These are phyloP conservation scores for Fragaria vesca DNA, from an alignment of 306 rosid species.

Conservation along the genomic window DNA sequence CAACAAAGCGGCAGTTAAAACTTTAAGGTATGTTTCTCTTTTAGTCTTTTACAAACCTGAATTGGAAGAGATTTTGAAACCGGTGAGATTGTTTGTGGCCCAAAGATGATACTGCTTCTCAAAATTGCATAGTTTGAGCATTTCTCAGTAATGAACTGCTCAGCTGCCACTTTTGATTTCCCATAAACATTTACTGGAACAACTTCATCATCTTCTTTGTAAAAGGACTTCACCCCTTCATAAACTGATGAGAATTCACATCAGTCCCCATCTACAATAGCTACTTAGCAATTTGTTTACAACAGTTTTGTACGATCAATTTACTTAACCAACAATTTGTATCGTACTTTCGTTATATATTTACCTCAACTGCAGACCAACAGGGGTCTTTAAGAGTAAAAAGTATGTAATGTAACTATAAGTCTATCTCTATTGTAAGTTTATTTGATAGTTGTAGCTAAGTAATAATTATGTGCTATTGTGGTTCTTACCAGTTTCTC, in stretches of 20 bases:
- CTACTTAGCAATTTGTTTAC: background rate
- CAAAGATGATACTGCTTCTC: slow-evolving; percentile 95
- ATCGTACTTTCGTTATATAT: background rate
- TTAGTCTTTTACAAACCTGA: slow-evolving; percentile 50
- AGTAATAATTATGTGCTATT: slow-evolving; percentile 4
- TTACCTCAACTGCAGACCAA: background rate
- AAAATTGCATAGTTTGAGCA: slow-evolving; percentile 67
- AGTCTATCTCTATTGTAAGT: background rate
- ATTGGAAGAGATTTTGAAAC: slow-evolving; percentile 91
- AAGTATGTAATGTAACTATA: background rate
- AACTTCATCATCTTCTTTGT: slow-evolving; percentile 73
- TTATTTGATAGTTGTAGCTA: background rate
- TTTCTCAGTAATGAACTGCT: slow-evolving; percentile 61
- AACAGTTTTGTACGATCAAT: background rate
- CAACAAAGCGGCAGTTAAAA: slow-evolving; percentile 3
- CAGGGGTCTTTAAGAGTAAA: background rate
- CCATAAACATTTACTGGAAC: slow-evolving; percentile 82
- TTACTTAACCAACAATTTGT: background rate
- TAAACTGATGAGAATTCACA: slow-evolving; percentile 55
- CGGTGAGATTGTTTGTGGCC: slow-evolving; percentile 81
- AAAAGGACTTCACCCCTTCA: slow-evolving; percentile 85
- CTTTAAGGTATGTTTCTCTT: background rate
- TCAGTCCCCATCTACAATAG: slow-evolving; percentile 24
- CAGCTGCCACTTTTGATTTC: slow-evolving; percentile 79
- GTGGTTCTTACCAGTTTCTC: background rate